A percentile compares a stretch with the other conserved stretches of the same genome.
These are phyloP conservation scores for Saccharomyces hybrid DNA, from an alignment of 1,139 yeast species.

Conservation along the genomic window DNA sequence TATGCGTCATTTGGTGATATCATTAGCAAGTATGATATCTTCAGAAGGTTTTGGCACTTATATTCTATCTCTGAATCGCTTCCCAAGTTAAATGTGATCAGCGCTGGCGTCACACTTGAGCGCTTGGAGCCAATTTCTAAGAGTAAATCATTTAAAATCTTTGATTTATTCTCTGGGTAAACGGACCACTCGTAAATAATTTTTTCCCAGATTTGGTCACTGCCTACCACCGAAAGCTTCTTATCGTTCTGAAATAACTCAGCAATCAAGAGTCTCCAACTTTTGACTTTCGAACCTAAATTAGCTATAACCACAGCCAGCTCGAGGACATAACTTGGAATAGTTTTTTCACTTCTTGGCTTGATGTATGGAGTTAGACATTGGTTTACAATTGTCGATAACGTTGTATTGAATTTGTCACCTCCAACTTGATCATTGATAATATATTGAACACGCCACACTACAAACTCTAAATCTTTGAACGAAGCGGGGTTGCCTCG, in stretches of 20 bases:
- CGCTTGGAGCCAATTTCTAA: slow-evolving; percentile 21
- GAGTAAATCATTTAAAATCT: slow-evolving; percentile 28
- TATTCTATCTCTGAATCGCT: slow-evolving; percentile 24
- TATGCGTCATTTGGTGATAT: slow-evolving; percentile 55
- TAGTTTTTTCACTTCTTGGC: slow-evolving; percentile 27
- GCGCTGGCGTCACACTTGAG: slow-evolving; percentile 24
- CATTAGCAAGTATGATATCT: slow-evolving; percentile 51
- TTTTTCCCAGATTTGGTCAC: slow-evolving; percentile 16
- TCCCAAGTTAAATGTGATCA: slow-evolving; percentile 29
- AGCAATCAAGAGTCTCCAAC: slow-evolving; percentile 45
- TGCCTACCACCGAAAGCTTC: slow-evolving; percentile 13
- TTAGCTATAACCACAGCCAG: slow-evolving; percentile 32
- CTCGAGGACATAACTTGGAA: slow-evolving; percentile 34
- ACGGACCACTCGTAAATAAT: slow-evolving; percentile 28
- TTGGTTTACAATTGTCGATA: slow-evolving; percentile 41
- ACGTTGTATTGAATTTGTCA: slow-evolving; percentile 42
- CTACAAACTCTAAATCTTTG: slow-evolving; percentile 26
- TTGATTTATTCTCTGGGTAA: slow-evolving; percentile 39
- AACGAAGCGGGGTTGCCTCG: slow-evolving; percentile 3
- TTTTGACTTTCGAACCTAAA: slow-evolving; percentile 35
- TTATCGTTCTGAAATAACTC: slow-evolving; percentile 47
- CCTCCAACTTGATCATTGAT: slow-evolving; percentile 38
- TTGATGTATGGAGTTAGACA: slow-evolving; percentile 42
- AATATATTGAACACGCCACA: slow-evolving; percentile 39
- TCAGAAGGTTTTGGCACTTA: slow-evolving; percentile 23